Base-by-base conservation (phyloP, 2,329 filamentous ascomycete genomes). In the Penicillium sp. region DNA sequence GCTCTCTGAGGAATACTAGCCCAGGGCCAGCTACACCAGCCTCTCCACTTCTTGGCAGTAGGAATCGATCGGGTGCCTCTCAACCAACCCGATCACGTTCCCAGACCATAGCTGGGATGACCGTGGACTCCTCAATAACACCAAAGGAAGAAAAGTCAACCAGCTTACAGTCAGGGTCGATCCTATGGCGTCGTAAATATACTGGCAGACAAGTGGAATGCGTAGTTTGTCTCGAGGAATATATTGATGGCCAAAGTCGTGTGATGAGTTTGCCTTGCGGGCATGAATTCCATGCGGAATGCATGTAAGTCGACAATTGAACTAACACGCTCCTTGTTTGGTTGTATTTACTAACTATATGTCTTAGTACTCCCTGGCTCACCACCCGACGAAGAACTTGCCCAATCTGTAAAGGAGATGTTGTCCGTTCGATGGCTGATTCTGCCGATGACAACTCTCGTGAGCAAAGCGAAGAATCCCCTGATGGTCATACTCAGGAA, bases 221-320 rank as follows among this genome's bases (percentile, higher is more conserved):
- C 70, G 93, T 97, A 11, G 93, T 99, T 2, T 99, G 94, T 67
- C 78, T 99, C 29, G 94, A 99, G 70, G 94, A 99, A 71, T 99
- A 97, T 68, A 81, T 96, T 19, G 92, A 97, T 72, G 94, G 94
- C 34, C 87, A 97, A 65, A 96, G 92, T 71, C 86, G 87, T 67
- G 93, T 99, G 34, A 99, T 99, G 94, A 95, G 92, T 69, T 77
- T 99, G 55, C 94, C 94, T 8, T 99, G 94, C 75, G 94, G 94
- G 31, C 94, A 99, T 72, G 94, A 99, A 69, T 99, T 97, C 74
- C 94, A 99, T 73, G 93, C 83, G 24, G 92, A 96, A 71, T 99
- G 94, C 92, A 97, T 99, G 92, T 96, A 78, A 88, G 92, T 89
- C 39, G 13, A 19, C 14, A 16, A 45, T 47, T 42, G 10, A n/a